Base-by-base conservation (phyloP, 208 protist genomes). In the Trypanosoma rangeli region DNA sequence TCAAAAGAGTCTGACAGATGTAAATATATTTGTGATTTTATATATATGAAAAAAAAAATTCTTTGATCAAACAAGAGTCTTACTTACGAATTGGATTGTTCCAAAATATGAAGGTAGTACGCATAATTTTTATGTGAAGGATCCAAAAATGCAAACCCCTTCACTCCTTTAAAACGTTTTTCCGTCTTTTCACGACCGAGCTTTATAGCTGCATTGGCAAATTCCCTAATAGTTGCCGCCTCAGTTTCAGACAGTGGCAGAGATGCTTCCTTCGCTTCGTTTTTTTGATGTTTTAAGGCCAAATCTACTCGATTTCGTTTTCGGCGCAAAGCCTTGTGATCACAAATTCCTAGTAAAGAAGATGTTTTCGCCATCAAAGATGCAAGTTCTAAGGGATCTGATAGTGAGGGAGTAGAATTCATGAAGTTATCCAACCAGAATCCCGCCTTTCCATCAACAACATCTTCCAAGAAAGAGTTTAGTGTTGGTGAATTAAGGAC, bases 101-200 rank as follows among this genome's bases (percentile, higher is more conserved):
- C 58, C 44, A 93, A 65, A 39, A 82, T 64, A 80, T 84, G 74
- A 65, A 90, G 64, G 57, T 95, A 95, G 63, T 88, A 95, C 4
- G 85, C 70, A 66, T 92, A 73, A 44, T 89, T 76, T 54, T 87
- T 73, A 63, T 93, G 85, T 42, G 68, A 74, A 13, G 70, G 62
- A 35, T 93, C 77, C 44, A 95, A 74, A 78, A 95, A 95, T 18
- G 73, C 86, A 78, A 95, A 95, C 1, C 90, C 90, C 68, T 83
- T 85, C 57, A 88, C 86, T 24, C 75, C 75, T 22, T 82, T 77
- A 69, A 95, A 88, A 10, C 66, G 65, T 49, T 83, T 84, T 53
- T 93, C 87, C 2, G 90, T 85, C 48, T 76, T 80, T 57, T 93
- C 90, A 35, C 79, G 73, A 4, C 87, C 90, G 48, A 91, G 74